These are phyloP conservation scores for Deinandra increscens DNA, from an alignment of 129 eudicot species.

Conservation along the genomic window DNA sequence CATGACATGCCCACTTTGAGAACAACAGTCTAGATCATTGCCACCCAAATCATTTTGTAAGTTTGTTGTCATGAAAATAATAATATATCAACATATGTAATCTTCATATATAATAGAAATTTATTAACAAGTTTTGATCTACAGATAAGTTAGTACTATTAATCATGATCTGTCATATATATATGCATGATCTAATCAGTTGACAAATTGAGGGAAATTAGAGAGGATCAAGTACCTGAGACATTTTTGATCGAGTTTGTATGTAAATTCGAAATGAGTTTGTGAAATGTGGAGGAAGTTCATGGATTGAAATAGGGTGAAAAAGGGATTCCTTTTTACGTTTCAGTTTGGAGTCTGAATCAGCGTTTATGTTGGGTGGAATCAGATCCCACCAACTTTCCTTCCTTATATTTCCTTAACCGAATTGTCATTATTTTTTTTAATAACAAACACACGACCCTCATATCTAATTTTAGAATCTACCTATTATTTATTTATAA, in stretches of 20 bases:
- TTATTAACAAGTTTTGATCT: neutral
- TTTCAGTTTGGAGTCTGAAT: conserved; percentile 31
- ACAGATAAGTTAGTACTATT: neutral
- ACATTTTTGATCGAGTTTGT: conserved; percentile 18
- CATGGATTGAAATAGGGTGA: conserved; percentile 11
- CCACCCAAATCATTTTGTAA: conserved; percentile 12
- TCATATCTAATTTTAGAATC: no score
- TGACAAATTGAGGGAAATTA: no score
- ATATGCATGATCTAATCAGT: no score
- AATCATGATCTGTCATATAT: neutral
- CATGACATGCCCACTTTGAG: conserved; percentile 95
- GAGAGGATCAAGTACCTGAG: conserved; percentile 28
- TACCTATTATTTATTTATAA: no score
- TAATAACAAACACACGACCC: no score
- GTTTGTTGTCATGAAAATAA: neutral
- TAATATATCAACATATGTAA: neutral
- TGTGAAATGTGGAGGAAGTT: neutral
- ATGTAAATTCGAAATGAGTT: neutral
- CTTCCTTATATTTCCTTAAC: neutral
- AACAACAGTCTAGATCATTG: conserved; percentile 66
- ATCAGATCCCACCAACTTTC: conserved; percentile 35
- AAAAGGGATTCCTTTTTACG: conserved; percentile 29
- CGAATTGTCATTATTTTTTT: no score
- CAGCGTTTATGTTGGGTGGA: conserved; percentile 27
- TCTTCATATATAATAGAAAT: neutral